Evolutionary conservation across 352 stramenopile species (phyloP).

Genomic region (Pythium pectinolyticum): DNA sequence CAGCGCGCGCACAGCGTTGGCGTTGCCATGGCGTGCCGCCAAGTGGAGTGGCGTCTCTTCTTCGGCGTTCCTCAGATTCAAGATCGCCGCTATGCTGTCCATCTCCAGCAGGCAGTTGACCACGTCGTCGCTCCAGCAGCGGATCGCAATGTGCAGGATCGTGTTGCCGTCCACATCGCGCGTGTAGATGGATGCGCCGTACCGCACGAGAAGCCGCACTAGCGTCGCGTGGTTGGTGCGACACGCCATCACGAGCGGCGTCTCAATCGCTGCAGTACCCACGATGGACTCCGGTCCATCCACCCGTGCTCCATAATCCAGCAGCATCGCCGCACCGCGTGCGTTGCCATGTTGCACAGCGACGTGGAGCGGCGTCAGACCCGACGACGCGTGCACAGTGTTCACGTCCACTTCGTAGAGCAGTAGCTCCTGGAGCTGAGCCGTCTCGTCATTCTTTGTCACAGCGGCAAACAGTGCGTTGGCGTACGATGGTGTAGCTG

Average conservation of each 20-base stretch:
- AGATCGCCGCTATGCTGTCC: conserved; percentile 44
- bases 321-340: conserved; percentile 34
- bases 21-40: conserved; percentile 53
- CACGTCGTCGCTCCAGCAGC: conserved; percentile 80
- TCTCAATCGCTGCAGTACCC: conserved; percentile 19
- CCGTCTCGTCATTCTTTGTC: conserved; percentile 24
- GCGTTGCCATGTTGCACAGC: conserved; percentile 54
- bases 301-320: conserved; percentile 51
- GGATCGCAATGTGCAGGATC: conserved; percentile 74
- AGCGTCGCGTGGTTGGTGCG: conserved; percentile 39
- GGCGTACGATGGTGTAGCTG: not conserved
- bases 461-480: conserved; percentile 33
- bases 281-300: conserved; percentile 17
- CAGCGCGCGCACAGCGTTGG: conserved; percentile 41
- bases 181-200: conserved; percentile 63
- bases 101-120: conserved; percentile 75
- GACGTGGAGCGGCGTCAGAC: conserved; percentile 49
- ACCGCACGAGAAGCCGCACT: conserved; percentile 47
- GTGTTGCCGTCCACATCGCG: conserved; percentile 85
- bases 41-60: conserved; percentile 91
- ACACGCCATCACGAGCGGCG: conserved; percentile 52
- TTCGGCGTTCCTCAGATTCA: conserved; percentile 88
- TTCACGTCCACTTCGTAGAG: conserved; percentile 40
- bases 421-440: conserved; percentile 40
- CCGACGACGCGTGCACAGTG: conserved; percentile 30